Percentiles rank a stretch among this genome's conserved stretches.
These are phyloP conservation scores for Cladosporium velox DNA, from an alignment of 2,329 filamentous ascomycete species.

Conservation along the genomic window DNA sequence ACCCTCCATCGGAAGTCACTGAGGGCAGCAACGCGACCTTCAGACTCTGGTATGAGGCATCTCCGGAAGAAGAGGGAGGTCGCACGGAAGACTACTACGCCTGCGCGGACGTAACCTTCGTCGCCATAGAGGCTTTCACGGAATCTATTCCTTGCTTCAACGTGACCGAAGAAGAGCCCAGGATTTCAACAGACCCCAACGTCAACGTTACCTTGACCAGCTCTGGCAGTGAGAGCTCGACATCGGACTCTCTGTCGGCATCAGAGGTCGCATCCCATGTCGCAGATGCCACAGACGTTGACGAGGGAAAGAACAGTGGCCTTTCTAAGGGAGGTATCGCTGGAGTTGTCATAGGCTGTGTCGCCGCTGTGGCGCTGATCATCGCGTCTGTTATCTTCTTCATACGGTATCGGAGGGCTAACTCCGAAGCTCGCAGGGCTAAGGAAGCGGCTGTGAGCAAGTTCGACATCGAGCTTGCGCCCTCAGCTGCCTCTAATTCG, in stretches of 20 bases:
- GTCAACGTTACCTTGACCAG: slow-evolving; percentile 32
- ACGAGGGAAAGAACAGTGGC: slow-evolving; percentile 22
- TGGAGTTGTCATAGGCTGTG: slow-evolving; percentile 42
- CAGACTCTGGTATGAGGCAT: slow-evolving; percentile 45
- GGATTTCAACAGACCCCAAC: slow-evolving; percentile 27
- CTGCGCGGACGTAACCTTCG: slow-evolving; percentile 51
- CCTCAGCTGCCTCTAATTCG: slow-evolving; percentile 2
- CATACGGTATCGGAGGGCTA: slow-evolving; percentile 22
- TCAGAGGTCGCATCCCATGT: slow-evolving; percentile 10
- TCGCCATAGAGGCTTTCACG: slow-evolving; percentile 44
- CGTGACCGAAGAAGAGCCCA: slow-evolving; percentile 43
- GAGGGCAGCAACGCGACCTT: slow-evolving; percentile 49
- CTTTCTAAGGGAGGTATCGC: slow-evolving; percentile 47
- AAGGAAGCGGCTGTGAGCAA: slow-evolving; percentile 13
- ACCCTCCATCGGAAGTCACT: slow-evolving; percentile 37
- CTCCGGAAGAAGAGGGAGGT: slow-evolving; percentile 40
- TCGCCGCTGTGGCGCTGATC: slow-evolving; percentile 22
- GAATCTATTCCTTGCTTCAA: slow-evolving; percentile 51
- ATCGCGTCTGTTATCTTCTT: slow-evolving; percentile 30
- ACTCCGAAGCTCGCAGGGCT: slow-evolving; percentile 14
- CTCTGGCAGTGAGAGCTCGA: slow-evolving; percentile 22
- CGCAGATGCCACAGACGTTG: slow-evolving; percentile 9
- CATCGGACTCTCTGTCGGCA: slow-evolving; percentile 17
- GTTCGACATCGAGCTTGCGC: slow-evolving; percentile 15
- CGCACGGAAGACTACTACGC: slow-evolving; percentile 49